Evolutionary conservation across 2,329 filamentous ascomycete species (phyloP), one percentile per base, ranked within the genome.

Genomic region (Knufia fluminis): DNA sequence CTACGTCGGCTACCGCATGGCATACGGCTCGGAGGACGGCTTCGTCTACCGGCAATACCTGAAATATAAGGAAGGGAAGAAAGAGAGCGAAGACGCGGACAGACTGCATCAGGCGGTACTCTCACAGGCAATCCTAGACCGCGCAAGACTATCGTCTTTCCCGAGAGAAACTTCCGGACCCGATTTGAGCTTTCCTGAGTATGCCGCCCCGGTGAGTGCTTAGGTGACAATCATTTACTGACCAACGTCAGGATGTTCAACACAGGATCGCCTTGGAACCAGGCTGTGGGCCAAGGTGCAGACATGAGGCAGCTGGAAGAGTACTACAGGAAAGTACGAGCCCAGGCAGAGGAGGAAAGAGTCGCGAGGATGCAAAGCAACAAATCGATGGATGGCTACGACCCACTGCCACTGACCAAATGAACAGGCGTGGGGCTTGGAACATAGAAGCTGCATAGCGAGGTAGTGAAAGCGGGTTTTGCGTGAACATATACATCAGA

Each of bases 111-210:
- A 76, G 9, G 68, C 71, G 51, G 74, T 77, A 56, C 67, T 83
- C 54, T 79, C 84, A 68, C 76, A 78, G 66, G 81, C 80, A 20
- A 80, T 77, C 31, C 67, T 71, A 45, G 81, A 85, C 62, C 69
- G 77, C 53, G 76, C 80, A 57, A 63, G 85, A 57, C 82, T 83
- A 62, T 68, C 72, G 24, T 70, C 66, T 51, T 64, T 66, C 49
- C 60, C 66, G 19, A 66, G 71, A 56, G 69, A 66, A 48, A 35
- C 44, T 2, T 60, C 60, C 41, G 64, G 71, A 57, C 68, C 79
- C 39, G 71, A 79, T 17, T 64, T 85, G 64, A 76, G 67, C 61
- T 80, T 76, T 59, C 79, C 77, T 28, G 82, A 85, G 82, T 85
- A 76, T 54, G 80, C 48, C 24, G 23, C 45, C 40, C 43, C 33